phyloP scores from a whole-genome alignment of 495 filamentous ascomycete species.

The Jackrogersella multiformis region DNA sequence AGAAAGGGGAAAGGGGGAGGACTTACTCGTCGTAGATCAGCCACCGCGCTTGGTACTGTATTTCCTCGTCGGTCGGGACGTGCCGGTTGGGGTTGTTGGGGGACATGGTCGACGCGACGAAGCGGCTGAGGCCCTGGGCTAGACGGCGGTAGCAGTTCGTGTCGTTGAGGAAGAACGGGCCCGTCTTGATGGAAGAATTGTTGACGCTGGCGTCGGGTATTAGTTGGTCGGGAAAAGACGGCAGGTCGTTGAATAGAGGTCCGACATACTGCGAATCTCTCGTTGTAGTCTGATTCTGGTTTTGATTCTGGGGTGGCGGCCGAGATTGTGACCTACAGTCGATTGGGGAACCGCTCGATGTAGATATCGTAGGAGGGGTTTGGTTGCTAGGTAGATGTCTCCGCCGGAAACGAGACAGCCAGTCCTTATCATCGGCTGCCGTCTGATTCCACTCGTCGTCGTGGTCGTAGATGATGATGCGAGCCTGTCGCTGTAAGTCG shows the following conservation, averaged over 20 bases:
- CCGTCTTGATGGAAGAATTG: constrained; percentile 39
- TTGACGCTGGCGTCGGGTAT: constrained; percentile 5
- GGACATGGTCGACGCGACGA: constrained; percentile 57
- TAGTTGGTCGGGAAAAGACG: not conserved
- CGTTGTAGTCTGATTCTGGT: constrained; percentile 6
- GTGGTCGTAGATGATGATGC: constrained; percentile 69
- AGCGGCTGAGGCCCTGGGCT: constrained; percentile 58
- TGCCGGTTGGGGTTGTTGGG: constrained; percentile 63
- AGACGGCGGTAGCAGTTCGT: constrained; percentile 64
- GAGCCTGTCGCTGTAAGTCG: constrained; percentile 69
- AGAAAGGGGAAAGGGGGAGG: not conserved
- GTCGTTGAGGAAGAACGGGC: constrained; percentile 58
- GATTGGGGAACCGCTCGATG: constrained; percentile 21
- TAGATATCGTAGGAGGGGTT: constrained; percentile 10
- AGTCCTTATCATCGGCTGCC: constrained; percentile 70
- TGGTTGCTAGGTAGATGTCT: constrained; percentile 42
- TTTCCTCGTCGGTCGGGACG: constrained; percentile 62
- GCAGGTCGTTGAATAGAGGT: constrained; percentile 14
- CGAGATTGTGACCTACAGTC: not conserved
- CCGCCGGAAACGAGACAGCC: constrained; percentile 61
- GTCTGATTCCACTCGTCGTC: constrained; percentile 80
- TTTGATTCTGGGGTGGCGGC: constrained; percentile 11
- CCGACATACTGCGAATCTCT: constrained; percentile 27
- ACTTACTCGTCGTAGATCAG: constrained; percentile 64
- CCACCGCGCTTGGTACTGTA: constrained; percentile 66